These are phyloP conservation scores for Serendipita sp. DNA, from an alignment of 768 basidiomycete species.

Conservation along the genomic window DNA sequence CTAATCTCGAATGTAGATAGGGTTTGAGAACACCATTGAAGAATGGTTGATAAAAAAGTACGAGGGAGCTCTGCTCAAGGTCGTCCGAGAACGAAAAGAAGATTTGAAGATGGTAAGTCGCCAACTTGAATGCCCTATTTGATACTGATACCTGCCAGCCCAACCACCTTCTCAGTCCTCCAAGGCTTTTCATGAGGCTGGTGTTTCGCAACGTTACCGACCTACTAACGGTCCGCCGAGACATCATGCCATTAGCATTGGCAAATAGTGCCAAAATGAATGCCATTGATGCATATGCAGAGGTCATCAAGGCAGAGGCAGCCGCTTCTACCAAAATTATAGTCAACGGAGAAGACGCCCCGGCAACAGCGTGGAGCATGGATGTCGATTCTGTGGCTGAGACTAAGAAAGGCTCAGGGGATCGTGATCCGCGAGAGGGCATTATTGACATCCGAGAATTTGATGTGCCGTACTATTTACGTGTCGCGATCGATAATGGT, in stretches of 20 bases:
- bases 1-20: conserved; percentile 31
- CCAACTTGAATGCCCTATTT: not conserved
- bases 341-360: conserved; percentile 49
- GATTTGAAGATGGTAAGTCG: conserved; percentile 56
- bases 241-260: conserved; percentile 75
- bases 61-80: conserved; percentile 68
- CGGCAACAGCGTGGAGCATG: conserved; percentile 33
- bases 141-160: conserved; percentile 26
- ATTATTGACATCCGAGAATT: conserved; percentile 92
- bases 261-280: conserved; percentile 84
- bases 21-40: conserved; percentile 78
- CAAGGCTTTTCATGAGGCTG: conserved; percentile 72
- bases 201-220: conserved; percentile 90
- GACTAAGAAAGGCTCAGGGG: conserved; percentile 17
- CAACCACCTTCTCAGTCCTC: conserved; percentile 93
- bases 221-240: conserved; percentile 71
- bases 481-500: conserved; percentile 95
- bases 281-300: conserved; percentile 94
- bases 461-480: conserved; percentile 93
- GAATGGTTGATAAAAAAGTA: conserved; percentile 92
- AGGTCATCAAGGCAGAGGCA: conserved; percentile 64
- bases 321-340: conserved; percentile 45
- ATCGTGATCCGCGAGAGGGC: conserved; percentile 74
- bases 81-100: conserved; percentile 73
- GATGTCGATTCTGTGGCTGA: conserved; percentile 21